Percentiles rank a stretch among this genome's conserved stretches.
Evolutionary conservation across 139 green algal species (phyloP).

Genomic region (Closterium sp.): DNA sequence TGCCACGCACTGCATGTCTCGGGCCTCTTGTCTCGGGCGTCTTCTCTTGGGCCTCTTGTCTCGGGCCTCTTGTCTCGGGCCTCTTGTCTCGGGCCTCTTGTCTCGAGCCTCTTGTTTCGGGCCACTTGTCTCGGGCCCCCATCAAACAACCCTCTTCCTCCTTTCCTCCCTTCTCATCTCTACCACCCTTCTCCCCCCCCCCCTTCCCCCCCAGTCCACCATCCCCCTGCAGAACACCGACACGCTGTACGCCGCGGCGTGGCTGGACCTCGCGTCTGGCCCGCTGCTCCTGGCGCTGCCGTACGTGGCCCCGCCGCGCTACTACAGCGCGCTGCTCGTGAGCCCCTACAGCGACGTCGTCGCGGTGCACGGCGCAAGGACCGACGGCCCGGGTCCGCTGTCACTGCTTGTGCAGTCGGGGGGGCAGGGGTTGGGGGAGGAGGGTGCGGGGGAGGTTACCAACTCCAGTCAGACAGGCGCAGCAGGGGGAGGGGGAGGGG

Average conservation of each 20-base stretch:
- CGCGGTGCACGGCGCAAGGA: not conserved
- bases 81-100: not conserved
- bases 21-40: too few relatives aligned
- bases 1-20: not conserved
- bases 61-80: not conserved
- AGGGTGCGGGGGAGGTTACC: not conserved
- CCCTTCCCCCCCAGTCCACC: not conserved
- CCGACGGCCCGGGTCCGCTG: not conserved
- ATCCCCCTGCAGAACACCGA: not conserved
- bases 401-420: not conserved
- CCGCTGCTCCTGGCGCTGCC: not conserved
- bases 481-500: not conserved
- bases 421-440: not conserved
- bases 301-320: not conserved
- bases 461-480: not conserved
- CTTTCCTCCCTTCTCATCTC: not conserved
- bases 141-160: too few relatives aligned
- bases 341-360: not conserved
- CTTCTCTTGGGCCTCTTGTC: too few relatives aligned
- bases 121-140: too few relatives aligned
- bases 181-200: not conserved
- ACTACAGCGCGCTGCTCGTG: not conserved
- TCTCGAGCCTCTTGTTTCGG: too few relatives aligned
- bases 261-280: not conserved
- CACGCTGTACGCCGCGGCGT: not conserved